phyloP scores from a whole-genome alignment of 345 rosid species.

The Euphorbia peplus region DNA sequence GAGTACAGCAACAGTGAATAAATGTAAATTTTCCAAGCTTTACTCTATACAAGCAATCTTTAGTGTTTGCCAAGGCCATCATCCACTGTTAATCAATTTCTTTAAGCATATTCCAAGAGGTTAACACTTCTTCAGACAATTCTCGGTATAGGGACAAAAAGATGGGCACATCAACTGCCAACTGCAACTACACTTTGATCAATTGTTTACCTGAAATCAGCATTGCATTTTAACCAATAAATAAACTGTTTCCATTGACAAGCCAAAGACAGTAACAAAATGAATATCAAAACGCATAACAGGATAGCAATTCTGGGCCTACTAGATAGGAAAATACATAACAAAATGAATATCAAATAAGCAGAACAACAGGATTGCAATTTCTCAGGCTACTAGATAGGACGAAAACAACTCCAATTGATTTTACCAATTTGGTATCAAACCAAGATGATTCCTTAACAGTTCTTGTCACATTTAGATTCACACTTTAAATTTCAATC shows the following conservation, averaged over 20 bases:
- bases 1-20: conserved; percentile 19
- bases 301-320: background rate
- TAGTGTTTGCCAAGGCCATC: conserved; percentile 18
- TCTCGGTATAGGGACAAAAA: background rate
- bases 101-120: too few relatives aligned
- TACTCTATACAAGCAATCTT: background rate
- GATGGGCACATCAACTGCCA: background rate
- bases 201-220: conserved; percentile 29
- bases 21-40: conserved; percentile 28
- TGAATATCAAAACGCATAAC: background rate
- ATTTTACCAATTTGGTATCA: background rate
- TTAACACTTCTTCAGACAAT: too few relatives aligned
- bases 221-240: background rate
- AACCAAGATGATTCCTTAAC: background rate
- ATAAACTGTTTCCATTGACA: background rate
- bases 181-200: conserved; percentile 1
- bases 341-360: background rate
- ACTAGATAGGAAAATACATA: background rate
- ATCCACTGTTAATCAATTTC: background rate
- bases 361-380: background rate
- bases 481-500: background rate
- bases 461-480: background rate
- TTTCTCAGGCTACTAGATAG: background rate
- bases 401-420: background rate
- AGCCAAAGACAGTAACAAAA: background rate